These are phyloP conservation scores for Puccinellia tenuiflora DNA, from an alignment of 176 grass and related monocot genomes.

Conservation along the genomic window DNA sequence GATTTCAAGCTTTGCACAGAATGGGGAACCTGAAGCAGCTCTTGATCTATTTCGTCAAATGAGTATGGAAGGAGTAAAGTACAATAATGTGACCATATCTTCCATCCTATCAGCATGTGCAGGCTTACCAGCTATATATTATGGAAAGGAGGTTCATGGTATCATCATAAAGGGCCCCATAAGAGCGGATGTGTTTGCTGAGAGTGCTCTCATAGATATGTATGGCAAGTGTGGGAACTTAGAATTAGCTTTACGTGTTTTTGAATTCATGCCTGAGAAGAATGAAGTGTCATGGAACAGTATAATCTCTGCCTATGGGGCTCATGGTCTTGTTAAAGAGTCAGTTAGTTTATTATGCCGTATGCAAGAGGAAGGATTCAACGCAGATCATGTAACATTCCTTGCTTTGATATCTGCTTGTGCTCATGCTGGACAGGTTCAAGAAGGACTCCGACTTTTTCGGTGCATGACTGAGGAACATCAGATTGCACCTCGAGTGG, in stretches of 20 bases:
- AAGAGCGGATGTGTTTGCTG: slow-evolving; percentile 56
- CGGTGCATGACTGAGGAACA: slow-evolving; percentile 49
- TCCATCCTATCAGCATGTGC: slow-evolving; percentile 73
- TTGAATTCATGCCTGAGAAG: slow-evolving; percentile 64
- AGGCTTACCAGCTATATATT: slow-evolving; percentile 61
- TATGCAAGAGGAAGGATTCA: slow-evolving; percentile 71
- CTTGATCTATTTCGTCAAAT: slow-evolving; percentile 67
- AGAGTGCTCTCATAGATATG: slow-evolving; percentile 86
- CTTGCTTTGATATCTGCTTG: slow-evolving; percentile 80
- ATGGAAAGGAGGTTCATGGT: slow-evolving; percentile 86
- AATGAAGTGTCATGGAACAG: slow-evolving; percentile 91
- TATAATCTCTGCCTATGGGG: slow-evolving; percentile 78
- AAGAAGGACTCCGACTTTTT: slow-evolving; percentile 65
- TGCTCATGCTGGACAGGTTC: slow-evolving; percentile 66
- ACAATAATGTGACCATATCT: slow-evolving; percentile 65
- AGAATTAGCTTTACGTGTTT: slow-evolving; percentile 55
- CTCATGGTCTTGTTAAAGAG: slow-evolving; percentile 73
- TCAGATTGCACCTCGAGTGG: slow-evolving; percentile 56
- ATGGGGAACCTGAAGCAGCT: slow-evolving; percentile 69
- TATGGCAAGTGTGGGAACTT: slow-evolving; percentile 76
- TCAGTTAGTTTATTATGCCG: slow-evolving; percentile 41
- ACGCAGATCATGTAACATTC: slow-evolving; percentile 75
- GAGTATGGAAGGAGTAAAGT: slow-evolving; percentile 54
- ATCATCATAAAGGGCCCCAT: slow-evolving; percentile 57
- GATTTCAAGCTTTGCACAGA: slow-evolving; percentile 78